Evolutionary conservation across 768 basidiomycete genomes (phyloP), one percentile per base, ranked within the genome.

Genomic region (Zangia roseola): DNA sequence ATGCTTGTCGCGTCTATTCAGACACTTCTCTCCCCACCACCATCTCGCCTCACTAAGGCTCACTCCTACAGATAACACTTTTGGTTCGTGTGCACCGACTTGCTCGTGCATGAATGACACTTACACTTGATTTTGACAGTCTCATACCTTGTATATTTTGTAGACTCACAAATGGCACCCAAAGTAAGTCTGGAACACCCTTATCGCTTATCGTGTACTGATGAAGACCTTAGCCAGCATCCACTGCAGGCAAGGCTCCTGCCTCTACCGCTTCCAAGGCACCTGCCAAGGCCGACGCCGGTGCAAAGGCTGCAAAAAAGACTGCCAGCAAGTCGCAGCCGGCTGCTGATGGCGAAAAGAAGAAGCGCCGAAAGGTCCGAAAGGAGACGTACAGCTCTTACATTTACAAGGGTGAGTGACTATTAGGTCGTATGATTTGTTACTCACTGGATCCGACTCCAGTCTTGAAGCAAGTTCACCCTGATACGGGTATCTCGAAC

Each of bases 401-500:
- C 75, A 88, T 92, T 65, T 88, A 87, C 76, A 88, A 87, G 71
- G 83, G 84, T 84, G 38, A 50, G 75, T 55, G 10, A 1, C 3
- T 14, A 20, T 12, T 21, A 20, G 20, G 19, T 13, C 16, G 14
- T 21, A 17, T 46, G 10, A 10, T 25, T 30, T 14, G 39, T 34
- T 37, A 30, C 20, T 56, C 20, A 57, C 30, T 21, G 4, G 10
- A 33, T 6, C 26, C 5, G 5, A n/a, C 17, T 25, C 0, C 14
- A 86, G 90, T 91, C 61, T 77, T 92, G 66, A 91, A 89, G 77
- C 90, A 92, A 73, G 91, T 92, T 50, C 91, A 92, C 78, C 91
- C 91, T 53, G 91, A 91, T 70, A 91, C 90, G 53, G 91, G 90
- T 83, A 91, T 92, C 74, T 91, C 88, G 45, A 91, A 88, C 82